A percentile compares a stretch with the other conserved stretches of the same genome.
These are phyloP conservation scores for Maudiozyma pseudohumilis DNA, from an alignment of 805 yeast genomes.

Conservation along the genomic window DNA sequence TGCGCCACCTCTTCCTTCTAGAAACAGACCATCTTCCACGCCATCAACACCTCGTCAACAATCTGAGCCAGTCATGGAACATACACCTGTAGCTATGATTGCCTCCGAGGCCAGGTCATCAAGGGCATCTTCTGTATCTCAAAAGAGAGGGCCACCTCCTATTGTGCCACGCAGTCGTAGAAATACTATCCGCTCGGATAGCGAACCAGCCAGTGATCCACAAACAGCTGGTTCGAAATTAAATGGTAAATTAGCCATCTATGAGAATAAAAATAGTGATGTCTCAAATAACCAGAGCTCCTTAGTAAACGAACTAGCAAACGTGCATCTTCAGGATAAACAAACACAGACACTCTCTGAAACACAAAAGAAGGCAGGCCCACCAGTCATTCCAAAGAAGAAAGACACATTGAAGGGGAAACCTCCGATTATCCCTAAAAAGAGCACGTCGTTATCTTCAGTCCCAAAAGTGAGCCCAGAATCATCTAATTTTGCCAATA, in stretches of 20 bases:
- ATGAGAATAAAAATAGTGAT: background rate
- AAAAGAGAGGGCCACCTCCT: conserved; percentile 2
- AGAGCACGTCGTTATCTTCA: conserved; percentile 9
- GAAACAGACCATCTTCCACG: background rate
- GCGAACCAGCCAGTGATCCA: background rate
- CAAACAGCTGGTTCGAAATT: too few relatives aligned
- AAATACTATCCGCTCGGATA: background rate
- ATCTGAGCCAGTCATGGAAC: background rate
- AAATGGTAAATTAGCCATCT: too few relatives aligned
- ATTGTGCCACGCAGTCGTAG: conserved; percentile 1
- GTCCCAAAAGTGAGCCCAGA: background rate
- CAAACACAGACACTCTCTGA: background rate
- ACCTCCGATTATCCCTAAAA: conserved; percentile 15
- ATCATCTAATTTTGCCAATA: too few relatives aligned
- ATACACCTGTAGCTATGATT: conserved; percentile 12
- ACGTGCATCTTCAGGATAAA: background rate
- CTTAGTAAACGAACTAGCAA: background rate
- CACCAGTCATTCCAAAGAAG: conserved; percentile 4
- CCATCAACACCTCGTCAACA: too few relatives aligned
- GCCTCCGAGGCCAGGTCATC: conserved; percentile 9
- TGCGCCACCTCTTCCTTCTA: conserved; percentile 10
- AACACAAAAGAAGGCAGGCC: background rate
- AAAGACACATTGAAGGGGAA: conserved; percentile 2
- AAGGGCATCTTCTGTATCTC: conserved; percentile 2
- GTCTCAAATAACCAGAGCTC: background rate